These are phyloP conservation scores for Colletotrichum sp. DNA, from an alignment of 2,329 filamentous ascomycete genomes.

Conservation along the genomic window DNA sequence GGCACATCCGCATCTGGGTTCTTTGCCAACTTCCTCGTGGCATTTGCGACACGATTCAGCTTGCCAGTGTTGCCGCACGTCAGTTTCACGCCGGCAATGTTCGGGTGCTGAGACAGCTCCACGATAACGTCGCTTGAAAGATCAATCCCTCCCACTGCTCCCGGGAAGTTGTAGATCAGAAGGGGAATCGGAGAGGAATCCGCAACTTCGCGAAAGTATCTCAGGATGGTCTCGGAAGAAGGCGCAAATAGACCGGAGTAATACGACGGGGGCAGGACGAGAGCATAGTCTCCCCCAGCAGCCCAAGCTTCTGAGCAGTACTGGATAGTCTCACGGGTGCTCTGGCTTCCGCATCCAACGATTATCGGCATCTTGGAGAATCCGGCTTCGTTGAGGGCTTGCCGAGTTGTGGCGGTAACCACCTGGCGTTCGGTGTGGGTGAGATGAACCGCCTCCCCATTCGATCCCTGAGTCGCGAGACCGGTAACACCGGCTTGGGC, in stretches of 20 bases:
- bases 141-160: constrained; percentile 67
- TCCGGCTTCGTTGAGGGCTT: constrained; percentile 70
- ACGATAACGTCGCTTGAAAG: constrained; percentile 68
- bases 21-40: constrained; percentile 50
- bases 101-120: constrained; percentile 63
- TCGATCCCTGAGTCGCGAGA: constrained; percentile 79
- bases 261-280: constrained; percentile 79
- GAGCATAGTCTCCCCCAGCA: constrained; percentile 75
- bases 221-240: constrained; percentile 63
- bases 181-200: constrained; percentile 67
- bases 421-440: constrained; percentile 71
- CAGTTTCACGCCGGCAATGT: constrained; percentile 72
- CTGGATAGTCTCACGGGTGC: constrained; percentile 74
- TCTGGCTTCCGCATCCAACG: constrained; percentile 77
- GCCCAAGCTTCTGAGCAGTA: constrained; percentile 72
- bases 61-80: constrained; percentile 76
- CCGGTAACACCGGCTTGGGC: constrained; percentile 76
- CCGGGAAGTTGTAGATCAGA: constrained; percentile 74
- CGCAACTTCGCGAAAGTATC: constrained; percentile 71
- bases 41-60: constrained; percentile 66
- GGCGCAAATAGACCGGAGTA: constrained; percentile 72
- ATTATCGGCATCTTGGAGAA: constrained; percentile 73
- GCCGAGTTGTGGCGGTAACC: constrained; percentile 73
- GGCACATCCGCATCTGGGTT: constrained; percentile 38
- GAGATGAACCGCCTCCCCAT: constrained; percentile 83